Evolutionary conservation across 1,284 basidiomycete genomes (phyloP).

Genomic region (Baeospora myosura): DNA sequence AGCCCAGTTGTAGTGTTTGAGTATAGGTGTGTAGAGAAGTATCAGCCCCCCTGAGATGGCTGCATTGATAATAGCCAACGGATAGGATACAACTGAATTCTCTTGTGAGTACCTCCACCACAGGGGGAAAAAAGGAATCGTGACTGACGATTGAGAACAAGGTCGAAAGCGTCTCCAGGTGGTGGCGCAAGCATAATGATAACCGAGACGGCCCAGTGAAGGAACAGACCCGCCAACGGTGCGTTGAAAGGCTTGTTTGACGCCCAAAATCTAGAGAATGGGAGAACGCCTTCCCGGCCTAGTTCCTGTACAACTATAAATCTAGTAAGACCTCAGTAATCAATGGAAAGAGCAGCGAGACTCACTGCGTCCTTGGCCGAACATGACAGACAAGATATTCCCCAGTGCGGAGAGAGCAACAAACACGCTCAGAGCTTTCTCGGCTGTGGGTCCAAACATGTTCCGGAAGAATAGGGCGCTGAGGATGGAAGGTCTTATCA

Average conservation of each 20-base stretch:
- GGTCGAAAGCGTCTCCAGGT: slow-evolving; percentile 61
- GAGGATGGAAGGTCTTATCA: slow-evolving; percentile 2
- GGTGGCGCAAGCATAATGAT: slow-evolving; percentile 44
- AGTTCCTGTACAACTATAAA: slow-evolving; percentile 59
- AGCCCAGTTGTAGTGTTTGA: slow-evolving; percentile 43
- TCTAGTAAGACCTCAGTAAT: not conserved
- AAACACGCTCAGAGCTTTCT: slow-evolving; percentile 54
- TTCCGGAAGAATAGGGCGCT: slow-evolving; percentile 65
- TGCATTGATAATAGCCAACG: slow-evolving; percentile 46
- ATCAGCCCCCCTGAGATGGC: slow-evolving; percentile 55
- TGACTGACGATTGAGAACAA: slow-evolving; percentile 58
- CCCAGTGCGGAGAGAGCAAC: slow-evolving; percentile 59
- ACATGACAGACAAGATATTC: slow-evolving; percentile 54
- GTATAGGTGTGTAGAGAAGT: slow-evolving; percentile 43
- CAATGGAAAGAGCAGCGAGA: slow-evolving; percentile 1
- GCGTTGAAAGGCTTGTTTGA: slow-evolving; percentile 59
- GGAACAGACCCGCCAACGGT: slow-evolving; percentile 50
- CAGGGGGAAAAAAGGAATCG: slow-evolving; percentile 15
- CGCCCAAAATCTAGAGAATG: slow-evolving; percentile 53
- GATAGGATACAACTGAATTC: slow-evolving; percentile 46
- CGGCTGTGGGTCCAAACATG: slow-evolving; percentile 51
- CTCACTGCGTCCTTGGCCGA: slow-evolving; percentile 56
- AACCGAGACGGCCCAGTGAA: slow-evolving; percentile 49
- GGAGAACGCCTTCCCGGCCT: slow-evolving; percentile 58
- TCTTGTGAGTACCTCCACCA: not conserved